phyloP scores from a whole-genome alignment of 1,284 basidiomycete species.

The Spongiforma sp. region DNA sequence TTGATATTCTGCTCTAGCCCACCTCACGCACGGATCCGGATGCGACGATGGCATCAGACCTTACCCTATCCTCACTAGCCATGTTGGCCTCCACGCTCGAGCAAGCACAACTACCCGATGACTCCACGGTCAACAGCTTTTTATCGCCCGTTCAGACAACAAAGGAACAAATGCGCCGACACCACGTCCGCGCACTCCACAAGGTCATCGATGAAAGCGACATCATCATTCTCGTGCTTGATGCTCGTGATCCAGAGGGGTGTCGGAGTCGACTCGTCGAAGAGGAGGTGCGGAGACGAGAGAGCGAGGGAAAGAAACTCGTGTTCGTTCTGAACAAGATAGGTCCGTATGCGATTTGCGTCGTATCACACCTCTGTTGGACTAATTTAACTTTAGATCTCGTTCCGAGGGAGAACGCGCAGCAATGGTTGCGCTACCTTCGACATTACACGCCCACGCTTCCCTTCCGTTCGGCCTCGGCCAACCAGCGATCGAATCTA shows the following conservation, averaged over 20 bases:
- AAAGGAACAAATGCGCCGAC: conserved; percentile 69
- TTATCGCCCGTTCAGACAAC: conserved; percentile 49
- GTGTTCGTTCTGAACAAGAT: conserved; percentile 95
- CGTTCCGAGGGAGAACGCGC: conserved; percentile 87
- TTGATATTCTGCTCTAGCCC: conserved; percentile 18
- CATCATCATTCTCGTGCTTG: conserved; percentile 87
- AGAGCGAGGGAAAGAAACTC: conserved; percentile 86
- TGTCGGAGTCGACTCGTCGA: conserved; percentile 88
- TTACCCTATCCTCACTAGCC: conserved; percentile 65
- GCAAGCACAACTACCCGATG: conserved; percentile 37
- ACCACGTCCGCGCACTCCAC: conserved; percentile 79
- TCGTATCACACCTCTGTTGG: not conserved
- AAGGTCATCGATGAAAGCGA: conserved; percentile 96
- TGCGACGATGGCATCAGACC: conserved; percentile 74
- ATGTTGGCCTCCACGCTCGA: conserved; percentile 45
- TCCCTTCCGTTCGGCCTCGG: conserved; percentile 90
- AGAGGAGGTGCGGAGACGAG: conserved; percentile 86
- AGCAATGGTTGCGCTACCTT: conserved; percentile 90
- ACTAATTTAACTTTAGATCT: conserved; percentile 62
- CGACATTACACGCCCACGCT: conserved; percentile 93
- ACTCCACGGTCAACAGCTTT: conserved; percentile 28
- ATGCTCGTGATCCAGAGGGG: conserved; percentile 92
- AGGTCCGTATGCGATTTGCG: conserved; percentile 54
- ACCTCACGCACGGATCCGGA: conserved; percentile 52
- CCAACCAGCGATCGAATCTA: conserved; percentile 81